Conservation (phyloP, 441 rosid genomes). For the Melastoma candidum region DNA sequence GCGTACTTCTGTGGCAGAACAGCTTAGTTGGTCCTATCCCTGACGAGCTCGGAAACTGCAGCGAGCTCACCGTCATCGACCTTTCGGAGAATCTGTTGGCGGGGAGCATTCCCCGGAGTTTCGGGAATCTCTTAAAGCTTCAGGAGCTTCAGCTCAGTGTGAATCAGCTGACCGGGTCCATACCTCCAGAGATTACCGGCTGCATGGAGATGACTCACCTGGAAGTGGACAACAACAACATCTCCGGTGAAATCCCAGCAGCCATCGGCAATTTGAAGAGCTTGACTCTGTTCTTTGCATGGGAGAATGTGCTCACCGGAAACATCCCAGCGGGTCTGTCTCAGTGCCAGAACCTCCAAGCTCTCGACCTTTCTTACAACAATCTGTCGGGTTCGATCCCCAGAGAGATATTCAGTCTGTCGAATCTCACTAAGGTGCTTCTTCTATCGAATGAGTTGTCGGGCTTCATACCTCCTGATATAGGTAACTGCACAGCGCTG, state of each 20-base stretch:
- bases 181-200: conserved; percentile 58
- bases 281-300: conserved; percentile 72
- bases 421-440: conserved; percentile 72
- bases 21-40: conserved; percentile 74
- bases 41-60: conserved; percentile 50
- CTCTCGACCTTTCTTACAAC: conserved; percentile 85
- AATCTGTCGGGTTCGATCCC: conserved; percentile 67
- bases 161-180: conserved; percentile 67
- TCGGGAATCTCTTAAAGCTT: conserved; percentile 60
- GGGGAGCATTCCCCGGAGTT: conserved; percentile 64
- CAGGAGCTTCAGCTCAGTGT: conserved; percentile 82
- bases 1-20: conserved; percentile 77
- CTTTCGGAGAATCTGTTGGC: conserved; percentile 68
- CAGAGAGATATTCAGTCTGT: conserved; percentile 40
- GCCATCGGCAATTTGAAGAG: conserved; percentile 48
- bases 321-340: conserved; percentile 59
- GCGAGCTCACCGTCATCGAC: conserved; percentile 61
- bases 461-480: conserved; percentile 46
- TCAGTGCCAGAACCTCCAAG: conserved; percentile 64
- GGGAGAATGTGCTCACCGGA: conserved; percentile 81
- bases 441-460: conserved; percentile 57
- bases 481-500: conserved; percentile 49
- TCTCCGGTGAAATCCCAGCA: conserved; percentile 73
- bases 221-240: conserved; percentile 67
- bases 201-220: conserved; percentile 56